phyloP scores from a whole-genome alignment of 1,284 basidiomycete genomes.

The Volvariella surrecta region DNA sequence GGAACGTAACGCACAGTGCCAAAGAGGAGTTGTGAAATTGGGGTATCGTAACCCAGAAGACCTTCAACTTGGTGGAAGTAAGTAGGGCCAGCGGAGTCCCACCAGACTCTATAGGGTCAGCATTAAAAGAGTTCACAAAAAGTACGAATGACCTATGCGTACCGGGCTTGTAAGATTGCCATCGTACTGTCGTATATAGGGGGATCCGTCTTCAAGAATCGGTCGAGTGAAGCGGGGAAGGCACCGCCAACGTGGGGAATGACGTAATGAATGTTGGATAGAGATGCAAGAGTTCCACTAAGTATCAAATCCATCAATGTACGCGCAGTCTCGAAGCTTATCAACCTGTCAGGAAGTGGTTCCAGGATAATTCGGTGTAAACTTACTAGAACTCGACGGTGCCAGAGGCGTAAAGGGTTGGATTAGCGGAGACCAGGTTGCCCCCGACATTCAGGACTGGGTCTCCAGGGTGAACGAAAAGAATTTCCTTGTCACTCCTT shows the following conservation, averaged over 20 bases:
- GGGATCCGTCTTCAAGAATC: conserved; percentile 21
- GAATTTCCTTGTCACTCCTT: conserved; percentile 17
- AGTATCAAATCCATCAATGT: conserved; percentile 24
- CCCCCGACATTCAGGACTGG: conserved; percentile 18
- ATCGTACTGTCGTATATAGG: conserved; percentile 22
- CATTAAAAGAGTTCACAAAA: not conserved
- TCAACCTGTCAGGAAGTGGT: too few relatives aligned
- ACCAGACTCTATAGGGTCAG: conserved; percentile 21
- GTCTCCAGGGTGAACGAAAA: conserved; percentile 23
- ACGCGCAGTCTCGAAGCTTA: conserved; percentile 27
- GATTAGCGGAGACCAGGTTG: conserved; percentile 23
- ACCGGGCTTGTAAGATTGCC: conserved; percentile 20
- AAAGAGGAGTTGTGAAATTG: conserved; percentile 21
- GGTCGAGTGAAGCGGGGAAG: conserved; percentile 25
- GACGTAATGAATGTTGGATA: conserved; percentile 25
- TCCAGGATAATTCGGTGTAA: too few relatives aligned
- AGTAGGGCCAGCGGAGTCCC: conserved; percentile 27
- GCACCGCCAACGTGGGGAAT: conserved; percentile 26
- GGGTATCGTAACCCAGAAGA: conserved; percentile 21
- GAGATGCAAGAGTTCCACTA: conserved; percentile 24
- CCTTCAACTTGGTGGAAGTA: conserved; percentile 25
- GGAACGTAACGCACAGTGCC: conserved; percentile 23
- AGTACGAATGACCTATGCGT: not conserved
- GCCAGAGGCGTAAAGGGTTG: conserved; percentile 20
- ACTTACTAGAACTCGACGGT: conserved; percentile 26